Percentiles rank a stretch among this genome's conserved stretches.
These are phyloP conservation scores for Millerozyma acaciae DNA, from an alignment of 805 yeast genomes.

Conservation along the genomic window DNA sequence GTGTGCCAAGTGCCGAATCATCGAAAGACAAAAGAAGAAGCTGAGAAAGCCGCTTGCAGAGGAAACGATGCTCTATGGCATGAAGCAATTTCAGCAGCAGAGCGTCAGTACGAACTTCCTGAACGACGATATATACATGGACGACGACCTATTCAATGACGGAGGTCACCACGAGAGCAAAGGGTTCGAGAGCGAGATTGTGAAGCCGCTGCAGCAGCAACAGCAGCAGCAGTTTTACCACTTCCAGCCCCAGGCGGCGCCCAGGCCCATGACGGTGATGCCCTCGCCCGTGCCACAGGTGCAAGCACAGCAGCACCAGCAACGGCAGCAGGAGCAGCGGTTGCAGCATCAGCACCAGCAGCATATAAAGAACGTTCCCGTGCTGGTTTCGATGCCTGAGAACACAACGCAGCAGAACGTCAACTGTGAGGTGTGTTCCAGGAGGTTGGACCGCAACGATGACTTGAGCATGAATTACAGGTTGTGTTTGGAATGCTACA, in stretches of 20 bases:
- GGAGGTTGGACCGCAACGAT: conserved; percentile 21
- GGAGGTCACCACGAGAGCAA: conserved; percentile 1
- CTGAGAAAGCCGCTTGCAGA: conserved; percentile 44
- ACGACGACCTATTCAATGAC: conserved; percentile 13
- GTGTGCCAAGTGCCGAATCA: conserved; percentile 55
- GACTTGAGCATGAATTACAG: conserved; percentile 22
- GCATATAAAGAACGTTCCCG: conserved; percentile 7
- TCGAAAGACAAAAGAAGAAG: conserved; percentile 46
- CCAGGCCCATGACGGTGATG: conserved; percentile 5
- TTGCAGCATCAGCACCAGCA: conserved; percentile 12
- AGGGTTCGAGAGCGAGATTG: neutral
- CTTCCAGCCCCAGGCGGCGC: conserved; percentile 7
- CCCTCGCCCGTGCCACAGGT: conserved; percentile 5
- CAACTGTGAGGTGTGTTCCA: conserved; percentile 26
- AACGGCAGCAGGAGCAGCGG: conserved; percentile 12
- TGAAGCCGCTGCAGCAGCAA: conserved; percentile 5
- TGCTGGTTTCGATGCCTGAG: conserved; percentile 14
- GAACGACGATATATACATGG: conserved; percentile 17
- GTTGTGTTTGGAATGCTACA: conserved; percentile 25
- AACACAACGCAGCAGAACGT: conserved; percentile 7
- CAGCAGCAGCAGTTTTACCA: conserved; percentile 10
- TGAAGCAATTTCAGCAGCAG: conserved; percentile 42
- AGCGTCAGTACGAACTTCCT: conserved; percentile 21
- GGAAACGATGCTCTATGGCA: conserved; percentile 43
- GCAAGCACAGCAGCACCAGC: conserved; percentile 4